Conservation (phyloP, 2,329 filamentous ascomycete genomes). For the Podosphaera fusca region DNA sequence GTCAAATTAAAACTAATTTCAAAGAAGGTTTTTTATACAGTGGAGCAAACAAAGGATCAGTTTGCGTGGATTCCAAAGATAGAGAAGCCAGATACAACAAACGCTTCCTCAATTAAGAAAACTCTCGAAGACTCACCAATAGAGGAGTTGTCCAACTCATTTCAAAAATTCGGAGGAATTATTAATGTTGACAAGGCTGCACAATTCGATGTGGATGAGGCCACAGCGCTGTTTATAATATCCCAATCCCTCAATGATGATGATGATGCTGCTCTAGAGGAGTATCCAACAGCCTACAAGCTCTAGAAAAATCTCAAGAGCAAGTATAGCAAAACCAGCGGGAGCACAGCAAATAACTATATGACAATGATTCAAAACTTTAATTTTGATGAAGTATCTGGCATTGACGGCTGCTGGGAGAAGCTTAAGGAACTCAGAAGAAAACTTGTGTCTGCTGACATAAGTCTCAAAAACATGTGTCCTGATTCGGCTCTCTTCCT, state of each 20-base stretch:
- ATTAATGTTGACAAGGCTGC: too few species aligned
- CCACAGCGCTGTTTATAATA: neutral
- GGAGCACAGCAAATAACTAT: neutral
- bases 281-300: neutral
- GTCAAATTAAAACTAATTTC: neutral
- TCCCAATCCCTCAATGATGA: neutral
- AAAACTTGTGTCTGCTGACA: too few species aligned
- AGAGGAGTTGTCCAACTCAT: neutral
- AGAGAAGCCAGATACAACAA: neutral
- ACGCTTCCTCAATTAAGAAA: neutral
- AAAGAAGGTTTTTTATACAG: neutral
- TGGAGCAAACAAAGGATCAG: neutral
- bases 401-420: too few species aligned
- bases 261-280: neutral
- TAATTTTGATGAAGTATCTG: neutral
- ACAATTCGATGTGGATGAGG: too few species aligned
- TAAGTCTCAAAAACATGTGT: too few species aligned
- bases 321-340: neutral
- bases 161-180: too few species aligned
- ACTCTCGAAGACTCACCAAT: neutral
- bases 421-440: too few species aligned
- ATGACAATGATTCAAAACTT: constrained; percentile 1
- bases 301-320: neutral
- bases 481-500: too few species aligned
- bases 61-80: neutral